Conservation (phyloP, 345 rosid species). For the Citrus reticulata region DNA sequence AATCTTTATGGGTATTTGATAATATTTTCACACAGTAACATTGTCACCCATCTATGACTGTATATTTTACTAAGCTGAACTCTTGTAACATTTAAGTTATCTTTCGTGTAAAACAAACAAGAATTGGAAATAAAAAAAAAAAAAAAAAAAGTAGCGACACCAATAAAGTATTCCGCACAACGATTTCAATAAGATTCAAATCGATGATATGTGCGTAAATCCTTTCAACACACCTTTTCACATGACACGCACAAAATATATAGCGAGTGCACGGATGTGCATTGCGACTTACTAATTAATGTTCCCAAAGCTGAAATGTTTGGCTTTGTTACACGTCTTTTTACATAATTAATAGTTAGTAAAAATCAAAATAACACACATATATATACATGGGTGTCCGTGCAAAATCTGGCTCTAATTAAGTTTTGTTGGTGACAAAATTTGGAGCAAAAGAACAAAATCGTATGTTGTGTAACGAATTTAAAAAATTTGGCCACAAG, state of each 20-base stretch:
- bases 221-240: neutral
- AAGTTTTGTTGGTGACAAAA: neutral
- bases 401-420: neutral
- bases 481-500: neutral
- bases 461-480: neutral
- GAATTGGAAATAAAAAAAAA: too few relatives aligned
- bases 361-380: neutral
- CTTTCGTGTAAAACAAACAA: too few relatives aligned
- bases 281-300: neutral
- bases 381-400: neutral
- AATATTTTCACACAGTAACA: neutral
- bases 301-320: neutral
- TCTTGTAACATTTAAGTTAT: too few relatives aligned
- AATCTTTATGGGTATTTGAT: neutral
- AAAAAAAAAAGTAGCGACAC: too few relatives aligned
- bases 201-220: neutral
- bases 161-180: neutral
- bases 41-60: too few relatives aligned
- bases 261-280: conserved; percentile 1
- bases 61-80: too few relatives aligned
- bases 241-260: neutral
- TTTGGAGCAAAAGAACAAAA: neutral
- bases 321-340: neutral
- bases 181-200: neutral
- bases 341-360: neutral